These are phyloP conservation scores for Solanum hybrid DNA, from an alignment of 305 asterid genomes.

Conservation along the genomic window DNA sequence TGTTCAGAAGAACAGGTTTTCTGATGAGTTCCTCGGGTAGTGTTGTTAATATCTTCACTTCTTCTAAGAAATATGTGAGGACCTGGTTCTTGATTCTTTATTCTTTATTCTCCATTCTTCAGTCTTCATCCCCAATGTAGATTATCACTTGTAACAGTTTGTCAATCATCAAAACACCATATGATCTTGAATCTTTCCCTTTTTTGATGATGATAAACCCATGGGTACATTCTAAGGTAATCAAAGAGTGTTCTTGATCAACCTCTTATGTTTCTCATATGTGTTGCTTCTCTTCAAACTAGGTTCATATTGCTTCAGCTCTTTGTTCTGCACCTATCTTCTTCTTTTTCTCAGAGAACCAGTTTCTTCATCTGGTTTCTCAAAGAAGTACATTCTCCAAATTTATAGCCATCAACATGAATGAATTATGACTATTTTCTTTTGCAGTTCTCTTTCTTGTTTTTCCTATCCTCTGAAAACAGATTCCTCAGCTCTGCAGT, in stretches of 20 bases:
- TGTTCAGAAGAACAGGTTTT: background rate
- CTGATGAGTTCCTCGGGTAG: background rate
- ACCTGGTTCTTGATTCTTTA: background rate
- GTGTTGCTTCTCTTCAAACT: background rate
- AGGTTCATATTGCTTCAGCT: background rate
- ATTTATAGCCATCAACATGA: background rate
- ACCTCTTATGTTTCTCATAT: background rate
- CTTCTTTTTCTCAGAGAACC: background rate
- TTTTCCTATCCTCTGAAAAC: background rate
- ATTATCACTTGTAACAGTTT: background rate
- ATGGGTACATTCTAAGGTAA: background rate
- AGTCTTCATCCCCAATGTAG: background rate
- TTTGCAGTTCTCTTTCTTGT: background rate
- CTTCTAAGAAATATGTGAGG: background rate
- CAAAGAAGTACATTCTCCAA: background rate
- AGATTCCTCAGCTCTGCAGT: background rate
- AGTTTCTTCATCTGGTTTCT: background rate
- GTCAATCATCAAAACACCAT: background rate
- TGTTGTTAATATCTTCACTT: background rate
- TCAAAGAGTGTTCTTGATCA: background rate
- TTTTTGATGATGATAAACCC: background rate
- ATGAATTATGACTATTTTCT: background rate
- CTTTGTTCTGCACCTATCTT: background rate
- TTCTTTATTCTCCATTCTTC: background rate
- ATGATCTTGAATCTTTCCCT: background rate